Percentiles rank a stretch among this genome's conserved stretches.
Conservation (phyloP, 768 basidiomycete genomes). For the Pleurotus platypus region DNA sequence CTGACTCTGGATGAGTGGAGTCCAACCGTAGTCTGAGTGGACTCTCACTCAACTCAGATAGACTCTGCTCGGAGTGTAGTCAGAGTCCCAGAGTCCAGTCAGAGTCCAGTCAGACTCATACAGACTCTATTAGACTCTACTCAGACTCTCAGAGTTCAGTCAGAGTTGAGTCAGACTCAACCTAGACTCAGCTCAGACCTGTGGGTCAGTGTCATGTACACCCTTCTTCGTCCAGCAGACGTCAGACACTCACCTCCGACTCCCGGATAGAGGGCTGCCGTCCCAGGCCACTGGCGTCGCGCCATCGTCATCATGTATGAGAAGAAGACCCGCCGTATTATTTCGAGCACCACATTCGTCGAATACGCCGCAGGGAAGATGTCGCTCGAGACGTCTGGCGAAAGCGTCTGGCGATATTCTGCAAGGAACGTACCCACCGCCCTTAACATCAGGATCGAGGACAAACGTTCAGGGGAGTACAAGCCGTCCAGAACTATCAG, state of each 20-base stretch:
- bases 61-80: too few relatives aligned
- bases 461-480: neutral
- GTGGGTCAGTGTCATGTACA: too few relatives aligned
- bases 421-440: neutral
- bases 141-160: too few relatives aligned
- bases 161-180: too few relatives aligned
- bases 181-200: too few relatives aligned
- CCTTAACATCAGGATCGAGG: neutral
- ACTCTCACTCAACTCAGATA: too few relatives aligned
- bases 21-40: too few relatives aligned
- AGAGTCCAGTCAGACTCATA: too few relatives aligned
- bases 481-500: neutral
- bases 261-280: neutral
- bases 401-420: neutral
- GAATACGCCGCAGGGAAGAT: neutral
- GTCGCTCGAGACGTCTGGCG: neutral
- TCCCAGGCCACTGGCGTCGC: neutral
- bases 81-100: too few relatives aligned
- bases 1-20: too few relatives aligned
- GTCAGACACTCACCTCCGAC: neutral
- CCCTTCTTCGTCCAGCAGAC: neutral
- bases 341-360: conserved; percentile 1
- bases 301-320: neutral
- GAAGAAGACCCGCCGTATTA: neutral
- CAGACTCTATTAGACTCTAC: too few relatives aligned